Conservation (phyloP, 208 protist genomes). For the Trypanosoma avium region DNA sequence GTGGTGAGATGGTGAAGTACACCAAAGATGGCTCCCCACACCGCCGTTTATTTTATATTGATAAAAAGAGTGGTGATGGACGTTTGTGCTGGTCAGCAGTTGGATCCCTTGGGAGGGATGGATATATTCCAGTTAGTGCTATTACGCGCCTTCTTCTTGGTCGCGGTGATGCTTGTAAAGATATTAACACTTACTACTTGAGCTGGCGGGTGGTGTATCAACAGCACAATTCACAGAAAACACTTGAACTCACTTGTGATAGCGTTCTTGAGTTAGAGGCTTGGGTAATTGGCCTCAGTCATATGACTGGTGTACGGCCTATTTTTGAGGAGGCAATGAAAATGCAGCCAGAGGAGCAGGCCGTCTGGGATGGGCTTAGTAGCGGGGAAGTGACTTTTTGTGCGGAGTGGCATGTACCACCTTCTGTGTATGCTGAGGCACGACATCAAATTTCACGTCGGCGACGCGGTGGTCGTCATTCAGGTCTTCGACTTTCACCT, state of each 20-base stretch:
- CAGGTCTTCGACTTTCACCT: constrained; percentile 41
- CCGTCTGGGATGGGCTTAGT: constrained; percentile 1
- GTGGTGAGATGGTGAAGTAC: constrained; percentile 43
- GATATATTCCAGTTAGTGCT: constrained; percentile 29
- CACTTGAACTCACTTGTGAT: constrained; percentile 56
- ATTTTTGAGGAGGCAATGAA: constrained; percentile 39
- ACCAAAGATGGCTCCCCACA: constrained; percentile 42
- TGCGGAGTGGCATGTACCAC: constrained; percentile 54
- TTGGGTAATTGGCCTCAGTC: constrained; percentile 70
- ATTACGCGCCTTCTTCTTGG: neutral
- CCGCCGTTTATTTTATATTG: constrained; percentile 59
- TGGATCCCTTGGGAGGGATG: constrained; percentile 22
- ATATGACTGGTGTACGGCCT: constrained; percentile 38
- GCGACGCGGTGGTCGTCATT: constrained; percentile 11
- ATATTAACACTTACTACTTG: constrained; percentile 10
- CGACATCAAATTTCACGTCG: constrained; percentile 34
- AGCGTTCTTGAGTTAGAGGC: constrained; percentile 59
- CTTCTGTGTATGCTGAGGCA: constrained; percentile 38
- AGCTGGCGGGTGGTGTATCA: constrained; percentile 10
- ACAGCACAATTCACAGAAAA: neutral
- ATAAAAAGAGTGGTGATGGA: constrained; percentile 21
- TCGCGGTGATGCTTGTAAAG: too few relatives aligned
- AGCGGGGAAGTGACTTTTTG: constrained; percentile 32
- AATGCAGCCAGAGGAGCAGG: constrained; percentile 12
- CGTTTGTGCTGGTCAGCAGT: constrained; percentile 53